phyloP scores from a whole-genome alignment of 306 rosid species.

The Rosa persica region DNA sequence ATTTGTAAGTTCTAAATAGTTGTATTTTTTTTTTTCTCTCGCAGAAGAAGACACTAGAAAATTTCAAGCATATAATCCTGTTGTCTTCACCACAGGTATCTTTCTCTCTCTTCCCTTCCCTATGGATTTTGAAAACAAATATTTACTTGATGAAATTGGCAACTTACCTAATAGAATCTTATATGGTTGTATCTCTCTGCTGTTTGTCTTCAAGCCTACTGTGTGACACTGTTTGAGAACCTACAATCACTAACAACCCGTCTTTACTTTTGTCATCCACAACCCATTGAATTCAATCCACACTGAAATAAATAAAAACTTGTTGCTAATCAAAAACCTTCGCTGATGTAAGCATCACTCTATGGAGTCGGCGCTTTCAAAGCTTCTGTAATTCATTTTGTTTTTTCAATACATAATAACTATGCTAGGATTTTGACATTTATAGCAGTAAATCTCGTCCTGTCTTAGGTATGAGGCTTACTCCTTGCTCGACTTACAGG shows the following conservation, averaged over 20 bases:
- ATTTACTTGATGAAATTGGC: not conserved
- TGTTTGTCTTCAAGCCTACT: not conserved
- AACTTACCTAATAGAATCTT: not conserved
- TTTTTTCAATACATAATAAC: not conserved
- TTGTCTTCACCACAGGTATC: conserved; percentile 95
- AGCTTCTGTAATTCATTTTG: not conserved
- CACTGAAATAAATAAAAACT: not conserved
- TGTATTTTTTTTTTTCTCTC: not conserved
- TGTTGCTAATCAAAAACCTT: not conserved
- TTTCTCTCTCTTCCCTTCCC: conserved; percentile 13
- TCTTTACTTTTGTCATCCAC: not conserved
- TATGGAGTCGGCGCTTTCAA: not conserved
- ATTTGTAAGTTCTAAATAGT: conserved; percentile 25
- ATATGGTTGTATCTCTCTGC: not conserved
- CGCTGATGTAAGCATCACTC: not conserved
- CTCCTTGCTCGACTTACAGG: not conserved
- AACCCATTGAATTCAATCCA: not conserved
- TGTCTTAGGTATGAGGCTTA: not conserved
- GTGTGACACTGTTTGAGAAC: not conserved
- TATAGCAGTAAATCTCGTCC: not conserved
- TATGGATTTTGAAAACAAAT: not conserved
- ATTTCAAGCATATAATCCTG: conserved; percentile 76
- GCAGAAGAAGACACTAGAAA: conserved; percentile 86
- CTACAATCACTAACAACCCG: not conserved
- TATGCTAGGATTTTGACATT: not conserved